Base-by-base conservation (phyloP, 306 rosid genomes). In the Prunus mongolica region DNA sequence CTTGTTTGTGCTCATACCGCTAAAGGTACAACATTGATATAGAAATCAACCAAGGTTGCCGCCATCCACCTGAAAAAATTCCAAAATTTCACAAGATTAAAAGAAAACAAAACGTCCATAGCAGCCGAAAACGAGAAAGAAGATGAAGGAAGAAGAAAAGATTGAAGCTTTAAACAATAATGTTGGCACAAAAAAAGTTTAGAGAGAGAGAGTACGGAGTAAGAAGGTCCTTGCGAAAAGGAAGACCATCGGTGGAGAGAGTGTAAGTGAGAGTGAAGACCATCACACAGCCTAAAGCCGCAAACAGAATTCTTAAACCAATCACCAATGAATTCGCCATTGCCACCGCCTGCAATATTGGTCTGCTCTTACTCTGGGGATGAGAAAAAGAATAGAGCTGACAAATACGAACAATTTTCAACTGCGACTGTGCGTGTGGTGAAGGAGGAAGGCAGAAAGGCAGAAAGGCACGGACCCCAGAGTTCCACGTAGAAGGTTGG, bases 1-100 rank as follows among this genome's bases (percentile, higher is more conserved):
- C 20, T 13, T 0, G 12, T 55, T n/a, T 11, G 49, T n/a, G 22
- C 32, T 77, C 89, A 76, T 91, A 94, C 97, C 32, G 82, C 84
- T 28, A 94, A 78, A 69, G 85, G 41, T 24, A 71, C 74, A 84
- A 94, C 72, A 50, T 92, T 89, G 84, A 94, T 85, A 67, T 86
- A 94, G 82, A 94, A 91, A 83, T 94, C 98, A 81, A 94, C 47
- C 89, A 89, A 81, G 76, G 91, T 78, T 52, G 95, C 89, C 3
- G 0, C 79, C 94, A 94, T 86, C 92, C 97, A 90, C 82, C 98
- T 94, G 90, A 83, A 83, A 82, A 54, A 54, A 78, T 65, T n/a
- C 4, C 50, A 34, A 19, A 65, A 34, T 27, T 61, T 62, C 2
- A 27, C 2, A 22, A 25, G 10, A 61, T 76, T 50, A 5, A 46